Conservation (phyloP, 1,284 basidiomycete species). For the Trametes sp. region DNA sequence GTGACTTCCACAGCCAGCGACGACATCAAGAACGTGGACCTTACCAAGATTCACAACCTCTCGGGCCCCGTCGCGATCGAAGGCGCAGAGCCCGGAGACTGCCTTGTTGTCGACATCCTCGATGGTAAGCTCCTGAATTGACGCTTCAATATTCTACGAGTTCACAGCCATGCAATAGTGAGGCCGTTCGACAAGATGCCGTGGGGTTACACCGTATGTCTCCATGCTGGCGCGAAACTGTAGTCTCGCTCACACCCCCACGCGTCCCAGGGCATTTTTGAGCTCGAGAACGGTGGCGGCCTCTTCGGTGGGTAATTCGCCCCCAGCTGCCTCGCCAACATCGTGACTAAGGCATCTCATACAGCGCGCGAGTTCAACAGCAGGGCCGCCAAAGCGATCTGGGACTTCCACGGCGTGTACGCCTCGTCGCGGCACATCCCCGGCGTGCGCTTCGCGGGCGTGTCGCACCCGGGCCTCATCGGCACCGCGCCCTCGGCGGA, state of each 20-base stretch:
- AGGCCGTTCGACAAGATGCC: constrained; percentile 79
- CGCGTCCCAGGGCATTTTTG: constrained; percentile 67
- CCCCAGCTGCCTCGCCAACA: neutral
- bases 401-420: constrained; percentile 79
- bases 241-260: neutral
- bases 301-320: constrained; percentile 74
- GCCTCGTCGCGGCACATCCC: constrained; percentile 79
- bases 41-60: constrained; percentile 75
- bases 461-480: constrained; percentile 79
- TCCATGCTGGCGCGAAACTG: neutral
- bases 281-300: constrained; percentile 78
- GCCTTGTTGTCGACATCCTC: constrained; percentile 80
- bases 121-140: constrained; percentile 54
- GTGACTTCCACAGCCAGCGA: constrained; percentile 56
- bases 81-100: constrained; percentile 81
- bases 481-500: constrained; percentile 80
- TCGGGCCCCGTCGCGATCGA: constrained; percentile 80
- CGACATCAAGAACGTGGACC: constrained; percentile 71
- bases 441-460: constrained; percentile 80
- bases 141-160: too few relatives aligned
- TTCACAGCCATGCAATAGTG: constrained; percentile 47
- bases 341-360: neutral
- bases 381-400: constrained; percentile 79
- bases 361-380: constrained; percentile 73
- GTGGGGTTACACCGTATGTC: constrained; percentile 77